Evolutionary conservation across 805 yeast genomes (phyloP).

Genomic region (Blastobotrys parvus): DNA sequence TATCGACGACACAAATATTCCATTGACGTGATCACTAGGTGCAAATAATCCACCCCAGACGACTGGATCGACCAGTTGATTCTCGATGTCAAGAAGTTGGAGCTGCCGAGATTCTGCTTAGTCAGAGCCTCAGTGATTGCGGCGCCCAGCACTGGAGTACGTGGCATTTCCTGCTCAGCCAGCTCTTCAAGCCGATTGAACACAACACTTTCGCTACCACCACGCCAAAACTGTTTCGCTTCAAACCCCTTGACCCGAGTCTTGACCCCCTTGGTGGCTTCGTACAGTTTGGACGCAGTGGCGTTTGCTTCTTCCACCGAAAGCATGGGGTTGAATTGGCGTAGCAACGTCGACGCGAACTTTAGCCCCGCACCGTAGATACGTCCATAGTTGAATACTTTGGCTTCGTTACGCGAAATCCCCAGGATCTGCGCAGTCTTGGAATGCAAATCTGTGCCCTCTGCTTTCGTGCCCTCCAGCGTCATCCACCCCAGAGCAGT

Average conservation of each 20-base stretch:
- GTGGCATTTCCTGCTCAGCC: constrained; percentile 72
- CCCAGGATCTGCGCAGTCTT: constrained; percentile 87
- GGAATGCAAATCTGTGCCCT: constrained; percentile 91
- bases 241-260: constrained; percentile 24
- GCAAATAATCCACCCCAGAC: constrained; percentile 95
- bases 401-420: constrained; percentile 85
- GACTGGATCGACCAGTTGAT: constrained; percentile 98
- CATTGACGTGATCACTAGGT: constrained; percentile 78
- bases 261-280: constrained; percentile 72
- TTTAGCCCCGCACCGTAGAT: constrained; percentile 96
- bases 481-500: constrained; percentile 99
- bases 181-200: constrained; percentile 83
- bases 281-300: constrained; percentile 61
- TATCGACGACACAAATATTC: constrained; percentile 63
- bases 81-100: constrained; percentile 71
- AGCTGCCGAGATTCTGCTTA: constrained; percentile 51
- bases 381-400: constrained; percentile 91
- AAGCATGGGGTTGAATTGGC: constrained; percentile 70
- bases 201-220: constrained; percentile 90
- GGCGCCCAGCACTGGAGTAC: constrained; percentile 89
- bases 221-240: constrained; percentile 37
- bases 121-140: constrained; percentile 82
- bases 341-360: constrained; percentile 77
- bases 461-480: constrained; percentile 84
- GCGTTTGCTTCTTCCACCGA: constrained; percentile 56